Percentiles rank a stretch among this genome's conserved stretches.
Conservation (phyloP, 1,284 basidiomycete species). For the Sanghuangporus baumii region DNA sequence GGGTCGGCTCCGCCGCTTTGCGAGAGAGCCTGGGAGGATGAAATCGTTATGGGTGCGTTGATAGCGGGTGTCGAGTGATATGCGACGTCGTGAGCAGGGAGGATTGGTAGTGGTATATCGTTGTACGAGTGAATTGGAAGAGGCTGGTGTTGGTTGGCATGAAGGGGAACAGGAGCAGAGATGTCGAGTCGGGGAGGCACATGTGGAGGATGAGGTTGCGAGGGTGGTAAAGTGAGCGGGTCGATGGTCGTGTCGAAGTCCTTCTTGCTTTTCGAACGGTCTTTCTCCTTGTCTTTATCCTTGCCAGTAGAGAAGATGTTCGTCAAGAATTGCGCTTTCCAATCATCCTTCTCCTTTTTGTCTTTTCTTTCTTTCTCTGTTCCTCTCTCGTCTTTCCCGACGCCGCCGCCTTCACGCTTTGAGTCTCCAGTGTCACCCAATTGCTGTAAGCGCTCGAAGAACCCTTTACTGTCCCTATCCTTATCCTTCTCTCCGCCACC, state of each 20-base stretch:
- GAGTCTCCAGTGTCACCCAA: constrained; percentile 3
- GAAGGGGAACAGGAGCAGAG: not conserved
- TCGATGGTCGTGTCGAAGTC: not conserved
- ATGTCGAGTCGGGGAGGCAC: not conserved
- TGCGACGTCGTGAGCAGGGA: not conserved
- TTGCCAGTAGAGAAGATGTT: constrained; percentile 44
- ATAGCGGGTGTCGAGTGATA: not conserved
- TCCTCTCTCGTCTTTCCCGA: constrained; percentile 23
- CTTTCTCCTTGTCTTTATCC: constrained; percentile 30
- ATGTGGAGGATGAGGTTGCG: not conserved
- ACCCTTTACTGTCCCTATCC: constrained; percentile 4
- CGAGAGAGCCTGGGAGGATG: constrained; percentile 22
- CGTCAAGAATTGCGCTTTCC: constrained; percentile 25
- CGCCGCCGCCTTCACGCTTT: not conserved
- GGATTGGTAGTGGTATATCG: not conserved
- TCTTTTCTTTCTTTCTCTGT: constrained; percentile 33
- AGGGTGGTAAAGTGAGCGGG: not conserved
- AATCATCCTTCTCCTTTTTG: constrained; percentile 28
- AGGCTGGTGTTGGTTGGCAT: not conserved
- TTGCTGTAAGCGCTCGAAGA: constrained; percentile 4
- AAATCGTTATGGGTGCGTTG: constrained; percentile 26
- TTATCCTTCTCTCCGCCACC: not conserved
- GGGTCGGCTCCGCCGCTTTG: constrained; percentile 37
- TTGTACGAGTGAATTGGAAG: not conserved
- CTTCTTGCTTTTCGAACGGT: constrained; percentile 1